Conservation (phyloP, 768 basidiomycete species). For the Termitomyces sp. region DNA sequence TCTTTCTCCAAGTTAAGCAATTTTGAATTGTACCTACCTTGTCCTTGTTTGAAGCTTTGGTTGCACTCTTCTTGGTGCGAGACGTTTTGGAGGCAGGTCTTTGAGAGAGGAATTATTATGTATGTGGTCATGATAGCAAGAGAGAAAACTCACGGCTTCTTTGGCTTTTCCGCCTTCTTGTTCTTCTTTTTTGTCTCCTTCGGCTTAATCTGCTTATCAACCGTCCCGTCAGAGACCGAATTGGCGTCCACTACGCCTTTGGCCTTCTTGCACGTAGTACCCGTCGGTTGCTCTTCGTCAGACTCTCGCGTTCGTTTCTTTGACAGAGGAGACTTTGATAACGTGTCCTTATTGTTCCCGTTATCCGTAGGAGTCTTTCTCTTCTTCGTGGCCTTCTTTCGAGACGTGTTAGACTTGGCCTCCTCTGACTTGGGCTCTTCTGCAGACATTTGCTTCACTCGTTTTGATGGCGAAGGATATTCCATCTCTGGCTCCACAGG, state of each 20-base stretch:
- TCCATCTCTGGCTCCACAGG: background rate
- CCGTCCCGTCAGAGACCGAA: background rate
- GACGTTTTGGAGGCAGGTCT: no score
- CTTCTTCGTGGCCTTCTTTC: background rate
- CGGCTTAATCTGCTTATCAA: background rate
- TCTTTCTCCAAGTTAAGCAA: background rate
- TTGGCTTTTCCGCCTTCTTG: background rate
- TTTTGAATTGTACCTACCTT: background rate
- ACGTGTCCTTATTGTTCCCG: background rate
- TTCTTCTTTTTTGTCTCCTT: background rate
- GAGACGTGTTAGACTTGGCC: background rate
- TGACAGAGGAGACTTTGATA: background rate
- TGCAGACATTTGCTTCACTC: background rate
- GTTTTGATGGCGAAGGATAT: background rate
- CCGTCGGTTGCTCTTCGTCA: background rate
- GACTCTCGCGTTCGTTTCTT: slow-evolving; percentile 8
- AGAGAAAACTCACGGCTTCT: slow-evolving; percentile 2
- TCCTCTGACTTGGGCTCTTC: background rate
- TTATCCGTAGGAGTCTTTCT: background rate
- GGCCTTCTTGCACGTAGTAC: background rate
- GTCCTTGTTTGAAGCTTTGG: background rate
- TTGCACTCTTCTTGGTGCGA: no score
- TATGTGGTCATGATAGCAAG: no score
- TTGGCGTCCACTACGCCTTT: background rate
- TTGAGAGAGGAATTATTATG: no score